Evolutionary conservation across 768 basidiomycete species (phyloP).

Genomic region (Collybia sordida): DNA sequence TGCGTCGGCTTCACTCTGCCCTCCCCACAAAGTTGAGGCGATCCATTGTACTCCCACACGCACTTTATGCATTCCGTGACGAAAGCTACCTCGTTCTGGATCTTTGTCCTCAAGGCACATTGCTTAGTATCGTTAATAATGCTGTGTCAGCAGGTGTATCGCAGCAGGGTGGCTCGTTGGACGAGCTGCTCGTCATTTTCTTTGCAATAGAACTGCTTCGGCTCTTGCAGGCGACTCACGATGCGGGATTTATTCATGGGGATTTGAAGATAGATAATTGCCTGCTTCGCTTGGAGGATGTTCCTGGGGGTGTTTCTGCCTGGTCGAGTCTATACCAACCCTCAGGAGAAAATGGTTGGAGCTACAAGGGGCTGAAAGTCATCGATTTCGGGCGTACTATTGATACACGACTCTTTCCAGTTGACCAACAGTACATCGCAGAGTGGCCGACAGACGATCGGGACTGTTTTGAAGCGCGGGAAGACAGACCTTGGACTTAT

Average conservation of each 20-base stretch:
- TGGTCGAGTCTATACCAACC: constrained; percentile 82
- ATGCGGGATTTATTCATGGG: constrained; percentile 88
- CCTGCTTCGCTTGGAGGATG: constrained; percentile 86
- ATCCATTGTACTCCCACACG: constrained; percentile 76
- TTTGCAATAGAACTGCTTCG: constrained; percentile 90
- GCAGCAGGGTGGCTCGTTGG: constrained; percentile 78
- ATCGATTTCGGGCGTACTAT: constrained; percentile 98
- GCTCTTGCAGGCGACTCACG: constrained; percentile 79
- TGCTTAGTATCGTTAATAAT: constrained; percentile 89
- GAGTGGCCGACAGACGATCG: constrained; percentile 89
- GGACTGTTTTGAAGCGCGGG: constrained; percentile 90
- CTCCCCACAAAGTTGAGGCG: constrained; percentile 58
- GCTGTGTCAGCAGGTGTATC: constrained; percentile 74
- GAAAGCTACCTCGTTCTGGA: constrained; percentile 91
- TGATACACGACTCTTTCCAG: constrained; percentile 80
- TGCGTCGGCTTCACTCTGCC: constrained; percentile 71
- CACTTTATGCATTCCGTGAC: constrained; percentile 81
- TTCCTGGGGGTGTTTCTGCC: constrained; percentile 63
- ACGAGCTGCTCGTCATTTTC: constrained; percentile 93
- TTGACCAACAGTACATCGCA: constrained; percentile 75
- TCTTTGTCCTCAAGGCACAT: constrained; percentile 86
- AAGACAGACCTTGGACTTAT: constrained; percentile 85
- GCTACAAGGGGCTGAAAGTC: constrained; percentile 81
- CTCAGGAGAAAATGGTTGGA: constrained; percentile 82
- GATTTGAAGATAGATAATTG: constrained; percentile 99